Evolutionary conservation across 2,329 filamentous ascomycete species (phyloP), one percentile per base, ranked within the genome.

Genomic region (Arthrinium puccinioides): DNA sequence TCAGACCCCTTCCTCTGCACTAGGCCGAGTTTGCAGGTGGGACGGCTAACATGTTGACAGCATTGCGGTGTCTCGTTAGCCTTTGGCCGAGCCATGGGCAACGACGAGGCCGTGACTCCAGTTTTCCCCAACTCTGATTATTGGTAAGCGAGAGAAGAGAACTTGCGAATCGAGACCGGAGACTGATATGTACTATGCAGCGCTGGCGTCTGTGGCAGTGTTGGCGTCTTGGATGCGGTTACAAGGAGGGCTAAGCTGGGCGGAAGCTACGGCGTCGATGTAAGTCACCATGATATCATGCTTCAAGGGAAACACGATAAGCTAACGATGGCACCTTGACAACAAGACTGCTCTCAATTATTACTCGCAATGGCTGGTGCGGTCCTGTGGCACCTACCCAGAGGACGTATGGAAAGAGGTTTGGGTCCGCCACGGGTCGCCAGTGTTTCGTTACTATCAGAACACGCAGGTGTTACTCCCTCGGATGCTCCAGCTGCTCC

Each of bases 391-490:
- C 5, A 55, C 48, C 11, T 69, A 67, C 53, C 61, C 63, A 0
- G 43, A 52, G 4, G 45, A 54, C 2, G 52, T 74, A 10, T 76
- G 72, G 72, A 44, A 66, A 10, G 60, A 67, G 10, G 43, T 74
- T 3, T 72, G 67, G 61, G 44, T 50, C 9, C 55, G 62, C 10
- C 63, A 74, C 41, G 66, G 64, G 4, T 54, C 51, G 15, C 63
- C 61, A 5, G 60, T 70, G 2, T 76, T 72, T 55, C 62, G 70
- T 9, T 66, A 74, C 47, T 66, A 69, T 47, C 62, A 75, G 43
- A 57, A 61, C 21, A 72, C 74, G 67, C 41, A 40, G 2, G 60
- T 66, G 32, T 54, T 51, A 2, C 38, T 70, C 6, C 65, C 65
- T 7, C 51, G 49, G 4, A 63, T 66, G 43, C 36, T 69, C 27